Conservation (phyloP, 169 alveolate species). For the Eimeria praecox region DNA sequence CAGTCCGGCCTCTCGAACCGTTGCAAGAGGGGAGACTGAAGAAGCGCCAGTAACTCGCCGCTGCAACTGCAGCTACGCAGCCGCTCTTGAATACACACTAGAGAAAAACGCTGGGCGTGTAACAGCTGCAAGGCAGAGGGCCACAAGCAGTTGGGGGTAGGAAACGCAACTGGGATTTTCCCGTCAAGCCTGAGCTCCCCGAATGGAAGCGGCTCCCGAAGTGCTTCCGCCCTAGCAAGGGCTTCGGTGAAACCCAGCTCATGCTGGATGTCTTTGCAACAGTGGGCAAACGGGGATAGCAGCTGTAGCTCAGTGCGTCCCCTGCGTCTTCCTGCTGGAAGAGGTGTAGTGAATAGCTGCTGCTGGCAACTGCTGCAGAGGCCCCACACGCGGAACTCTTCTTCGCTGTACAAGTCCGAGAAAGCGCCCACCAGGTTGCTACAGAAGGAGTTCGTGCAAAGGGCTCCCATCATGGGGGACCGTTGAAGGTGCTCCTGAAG, state of each 20-base stretch:
- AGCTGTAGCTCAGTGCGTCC: not conserved
- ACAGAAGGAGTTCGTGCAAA: constrained; percentile 75
- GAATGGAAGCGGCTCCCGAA: constrained; percentile 22
- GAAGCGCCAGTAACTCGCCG: constrained; percentile 58
- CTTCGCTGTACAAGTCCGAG: constrained; percentile 72
- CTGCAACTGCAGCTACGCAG: constrained; percentile 71
- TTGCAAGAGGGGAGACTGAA: constrained; percentile 53
- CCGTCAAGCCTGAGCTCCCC: constrained; percentile 77
- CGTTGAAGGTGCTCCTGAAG: constrained; percentile 7
- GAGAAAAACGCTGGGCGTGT: constrained; percentile 76
- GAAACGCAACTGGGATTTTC: constrained; percentile 79
- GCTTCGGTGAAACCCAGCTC: not conserved
- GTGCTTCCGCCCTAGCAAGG: constrained; percentile 52
- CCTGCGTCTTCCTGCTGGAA: constrained; percentile 16
- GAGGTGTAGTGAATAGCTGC: constrained; percentile 58
- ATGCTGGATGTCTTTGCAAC: not conserved
- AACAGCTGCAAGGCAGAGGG: constrained; percentile 79
- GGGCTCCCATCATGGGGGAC: constrained; percentile 35
- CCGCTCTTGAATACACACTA: constrained; percentile 67
- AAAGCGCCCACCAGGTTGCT: constrained; percentile 54
- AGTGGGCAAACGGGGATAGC: constrained; percentile 34
- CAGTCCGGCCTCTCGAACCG: constrained; percentile 75
- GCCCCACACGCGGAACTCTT: constrained; percentile 82
- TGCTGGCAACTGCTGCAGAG: constrained; percentile 74
- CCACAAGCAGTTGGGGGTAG: constrained; percentile 72